Base-by-base conservation (phyloP, 371 early-diverging fungal genomes). In the Mortierella polycephala region DNA sequence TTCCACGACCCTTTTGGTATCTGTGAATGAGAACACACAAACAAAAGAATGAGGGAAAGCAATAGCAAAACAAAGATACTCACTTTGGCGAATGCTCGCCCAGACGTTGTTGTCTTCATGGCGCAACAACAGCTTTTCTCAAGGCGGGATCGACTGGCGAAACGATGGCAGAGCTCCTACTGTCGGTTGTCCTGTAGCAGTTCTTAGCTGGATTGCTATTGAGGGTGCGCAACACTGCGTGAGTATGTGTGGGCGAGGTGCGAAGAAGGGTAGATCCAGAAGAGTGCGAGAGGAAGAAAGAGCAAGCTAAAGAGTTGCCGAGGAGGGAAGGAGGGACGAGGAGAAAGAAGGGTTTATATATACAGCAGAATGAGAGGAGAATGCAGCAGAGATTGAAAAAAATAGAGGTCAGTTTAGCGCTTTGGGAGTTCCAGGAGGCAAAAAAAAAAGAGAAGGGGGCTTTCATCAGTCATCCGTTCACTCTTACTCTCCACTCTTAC, bases 61-160 rank as follows among this genome's bases (percentile, higher is more conserved):
- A 57, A 20, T 20, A 45, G 18, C 11, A 51, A 21, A 16, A 21
- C n/a, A 8, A 46, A n/a, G 21, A 6, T 16, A 45, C 77, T 62
- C 65, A 83, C 83, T 81, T 81, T 83, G 41, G 80, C 83, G 62
- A 81, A 83, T 12, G 83, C 81, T 18, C 83, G 74, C 42, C 83
- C 83, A 1, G 83, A 83, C 3, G 74, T 81, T 18, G 83, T 83
- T 7, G 81, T 83, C 37, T 76, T 83, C 83, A 83, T 83, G 56
- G 51, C 10, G 47, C 16, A n/a, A 18, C 20, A 21, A 21, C 51
- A 51, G 30, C 21, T 39, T 23, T 13, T 11, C 52, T 47, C 12
- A 0, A 16, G 12, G 4, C 53, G 50, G 57, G 21, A 10, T 12
- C 37, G 52, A 49, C 46, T 21, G 55, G 42, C 47, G 13, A 30